Base-by-base conservation (phyloP, 2,329 filamentous ascomycete genomes). In the Colletotrichum siamense region DNA sequence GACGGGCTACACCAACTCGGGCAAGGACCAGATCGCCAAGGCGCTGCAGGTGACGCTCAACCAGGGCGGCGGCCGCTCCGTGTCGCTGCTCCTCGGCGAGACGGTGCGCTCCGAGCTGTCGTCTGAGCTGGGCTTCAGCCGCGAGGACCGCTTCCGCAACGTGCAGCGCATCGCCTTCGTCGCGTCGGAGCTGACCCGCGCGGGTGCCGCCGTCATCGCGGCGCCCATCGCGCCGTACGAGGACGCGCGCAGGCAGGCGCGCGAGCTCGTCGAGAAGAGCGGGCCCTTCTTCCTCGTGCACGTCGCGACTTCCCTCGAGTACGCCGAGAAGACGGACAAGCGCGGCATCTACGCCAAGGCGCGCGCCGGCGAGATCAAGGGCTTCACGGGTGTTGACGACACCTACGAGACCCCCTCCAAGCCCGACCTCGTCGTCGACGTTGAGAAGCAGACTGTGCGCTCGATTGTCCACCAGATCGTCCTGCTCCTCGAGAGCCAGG, bases 401-500 rank as follows among this genome's bases (percentile, higher is more conserved):
- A 96, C 97, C 65, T 99, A 99, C 84, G 97, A 99, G 92, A 84
- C 86, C 26, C 97, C 97, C 12, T 82, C 87, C 79, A 96, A 96
- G 87, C 92, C 96, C 36, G 93, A 99, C 84, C 89, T 99, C 79
- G 92, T 92, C 7, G 96, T 99, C 52, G 94, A 99, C 85, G 85
- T 94, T 72, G 93, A 95, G 87, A 97, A 94, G 91, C 95, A 95
- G 86, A 95, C 92, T 79, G 96, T 99, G 64, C 92, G 97, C 82
- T 97, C 95, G 76, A 96, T 96, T 78, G 97, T 99, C 69, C 97
- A 99, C 89, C 95, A 99, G 91, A 99, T 99, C 82, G 91, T 99
- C 78, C 90, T 99, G 82, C 87, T 98, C 87, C 89, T 99, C 76
- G 97, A 99, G 92, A 94, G 94, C 84, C 90, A 94, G 82, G 97